phyloP scores from a whole-genome alignment of 2,329 filamentous ascomycete genomes.

The Aspergillus luchuensis region DNA sequence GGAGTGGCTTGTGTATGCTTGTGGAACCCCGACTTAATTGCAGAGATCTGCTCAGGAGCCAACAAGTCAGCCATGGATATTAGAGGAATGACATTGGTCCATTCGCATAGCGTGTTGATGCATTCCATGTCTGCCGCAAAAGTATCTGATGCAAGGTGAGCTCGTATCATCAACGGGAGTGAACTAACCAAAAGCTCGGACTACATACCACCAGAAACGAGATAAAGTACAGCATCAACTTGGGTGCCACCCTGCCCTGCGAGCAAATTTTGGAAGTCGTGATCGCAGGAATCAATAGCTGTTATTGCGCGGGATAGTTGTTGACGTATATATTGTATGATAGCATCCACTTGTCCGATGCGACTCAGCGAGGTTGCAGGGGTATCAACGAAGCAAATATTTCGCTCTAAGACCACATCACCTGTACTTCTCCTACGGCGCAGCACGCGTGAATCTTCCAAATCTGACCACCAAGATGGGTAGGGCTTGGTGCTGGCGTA shows the following conservation, averaged over 20 bases:
- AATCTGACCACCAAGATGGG: conserved; percentile 84
- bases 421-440: conserved; percentile 70
- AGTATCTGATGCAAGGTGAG: conserved; percentile 48
- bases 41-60: conserved; percentile 57
- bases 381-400: conserved; percentile 91
- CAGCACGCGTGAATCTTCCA: conserved; percentile 65
- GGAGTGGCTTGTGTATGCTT: conserved; percentile 45
- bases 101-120: conserved; percentile 66
- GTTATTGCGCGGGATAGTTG: conserved; percentile 66
- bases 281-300: conserved; percentile 65
- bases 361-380: conserved; percentile 59
- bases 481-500: conserved; percentile 82
- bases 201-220: conserved; percentile 69
- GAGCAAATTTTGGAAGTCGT: conserved; percentile 74
- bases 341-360: conserved; percentile 58
- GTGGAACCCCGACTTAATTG: conserved; percentile 58
- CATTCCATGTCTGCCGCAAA: conserved; percentile 69
- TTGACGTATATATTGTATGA: conserved; percentile 72
- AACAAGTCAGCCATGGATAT: conserved; percentile 76
- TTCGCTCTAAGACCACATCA: conserved; percentile 81
- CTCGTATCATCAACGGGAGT: conserved; percentile 11
- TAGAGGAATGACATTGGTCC: conserved; percentile 84
- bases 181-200: neutral
- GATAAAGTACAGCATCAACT: conserved; percentile 82
- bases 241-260: conserved; percentile 80